Base-by-base conservation (phyloP, 768 basidiomycete species). In the Lentinula sp. region DNA sequence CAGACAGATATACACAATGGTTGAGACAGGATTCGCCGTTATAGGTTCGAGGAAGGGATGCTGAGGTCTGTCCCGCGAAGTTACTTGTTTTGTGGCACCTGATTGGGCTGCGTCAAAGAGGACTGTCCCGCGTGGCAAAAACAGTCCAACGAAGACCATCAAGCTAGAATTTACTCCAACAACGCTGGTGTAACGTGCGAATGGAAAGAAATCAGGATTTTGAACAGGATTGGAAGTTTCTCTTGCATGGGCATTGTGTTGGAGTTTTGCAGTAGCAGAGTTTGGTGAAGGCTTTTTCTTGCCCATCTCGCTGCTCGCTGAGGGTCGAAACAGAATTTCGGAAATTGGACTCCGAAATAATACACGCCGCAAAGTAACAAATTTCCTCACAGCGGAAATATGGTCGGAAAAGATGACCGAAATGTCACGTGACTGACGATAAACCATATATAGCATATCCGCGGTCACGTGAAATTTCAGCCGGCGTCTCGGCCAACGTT, bases 81-180 rank as follows among this genome's bases (percentile, higher is more conserved):
- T 75, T 5, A 70, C 60, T 34, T 73, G 70, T 18, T 67, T 67
- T 32, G 68, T 71, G 67, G 72, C 66, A 53, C 66, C 62, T 9
- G 71, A 68, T 2, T 67, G 67, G 34, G 73, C 71, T n/a, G 76
- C 66, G 11, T 71, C 74, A 61, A 78, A 74, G 28, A 84, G 68
- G 49, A 77, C 74, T 2, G 78, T 75, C 16, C 80, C 82, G 54
- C 81, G 81, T n/a, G 91, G 91, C n/a, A 93, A 77, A 69, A 83
- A 86, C 57, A 93, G 76, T 1, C 82, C 82, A 11, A 80, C 77
- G 70, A 91, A 92, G 2, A 75, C 72, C 63, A 91, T 78, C 7
- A 92, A 83, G 15, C 82, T 77, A 1, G 82, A 78, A 68, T 88
- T 87, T 6, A 91, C 85, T 49, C 84, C 85, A 21, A 90, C 83